phyloP scores from a whole-genome alignment of 139 green algal genomes.

The Pedinophyceae sp. region DNA sequence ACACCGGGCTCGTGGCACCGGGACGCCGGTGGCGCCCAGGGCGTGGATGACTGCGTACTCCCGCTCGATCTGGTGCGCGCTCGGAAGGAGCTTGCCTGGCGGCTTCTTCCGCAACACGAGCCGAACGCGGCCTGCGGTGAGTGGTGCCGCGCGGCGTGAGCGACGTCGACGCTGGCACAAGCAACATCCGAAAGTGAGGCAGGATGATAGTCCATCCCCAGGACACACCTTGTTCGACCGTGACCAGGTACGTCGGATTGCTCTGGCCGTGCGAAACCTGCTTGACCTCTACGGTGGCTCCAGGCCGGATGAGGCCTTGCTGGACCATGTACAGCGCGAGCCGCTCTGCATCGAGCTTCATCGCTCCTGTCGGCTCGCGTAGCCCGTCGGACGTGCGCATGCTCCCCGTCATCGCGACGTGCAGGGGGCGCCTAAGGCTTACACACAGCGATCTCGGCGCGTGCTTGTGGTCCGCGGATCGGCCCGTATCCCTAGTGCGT shows the following conservation, averaged over 20 bases:
- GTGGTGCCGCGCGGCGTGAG: not conserved
- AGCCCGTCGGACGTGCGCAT: not conserved
- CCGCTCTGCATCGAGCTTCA: not conserved
- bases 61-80: slow-evolving; percentile 84
- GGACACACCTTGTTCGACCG: slow-evolving; percentile 17
- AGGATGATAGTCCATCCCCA: not conserved
- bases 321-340: not conserved
- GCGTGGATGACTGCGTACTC: slow-evolving; percentile 56
- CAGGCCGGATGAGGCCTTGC: not conserved
- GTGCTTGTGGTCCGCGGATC: too few relatives aligned
- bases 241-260: slow-evolving; percentile 91
- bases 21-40: slow-evolving; percentile 40
- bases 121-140: slow-evolving; percentile 14
- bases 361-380: not conserved
- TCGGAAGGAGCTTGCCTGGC: slow-evolving; percentile 67
- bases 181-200: not conserved
- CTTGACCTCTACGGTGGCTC: not conserved
- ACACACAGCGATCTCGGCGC: too few relatives aligned
- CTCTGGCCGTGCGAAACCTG: slow-evolving; percentile 79
- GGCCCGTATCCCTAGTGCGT: too few relatives aligned
- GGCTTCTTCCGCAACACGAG: slow-evolving; percentile 94
- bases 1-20: slow-evolving; percentile 53
- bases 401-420: not conserved
- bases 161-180: not conserved
- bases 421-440: too few relatives aligned